phyloP scores from a whole-genome alignment of 331 rosid genomes.

The Acacia concinna region DNA sequence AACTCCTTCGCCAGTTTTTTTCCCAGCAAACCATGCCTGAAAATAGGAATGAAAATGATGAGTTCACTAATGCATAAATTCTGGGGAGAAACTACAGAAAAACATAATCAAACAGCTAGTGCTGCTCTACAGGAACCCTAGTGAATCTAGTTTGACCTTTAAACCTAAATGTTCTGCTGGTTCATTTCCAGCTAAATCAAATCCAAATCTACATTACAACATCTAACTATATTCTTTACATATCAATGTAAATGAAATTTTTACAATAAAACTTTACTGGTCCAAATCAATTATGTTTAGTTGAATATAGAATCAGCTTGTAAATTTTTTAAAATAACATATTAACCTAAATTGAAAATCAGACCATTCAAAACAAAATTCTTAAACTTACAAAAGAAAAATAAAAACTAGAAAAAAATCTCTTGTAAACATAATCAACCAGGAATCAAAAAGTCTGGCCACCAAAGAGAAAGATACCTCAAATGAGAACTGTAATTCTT shows the following conservation, averaged over 20 bases:
- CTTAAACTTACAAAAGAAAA: not conserved
- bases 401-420: not conserved
- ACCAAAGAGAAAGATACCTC: slow-evolving; percentile 58
- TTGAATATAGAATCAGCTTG: not conserved
- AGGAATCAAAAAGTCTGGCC: slow-evolving; percentile 17
- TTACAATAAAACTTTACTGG: slow-evolving; percentile 2
- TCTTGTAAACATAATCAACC: slow-evolving; percentile 20
- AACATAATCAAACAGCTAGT: slow-evolving; percentile 25
- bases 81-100: not conserved
- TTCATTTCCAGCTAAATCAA: slow-evolving; percentile 20
- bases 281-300: slow-evolving; percentile 22
- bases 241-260: slow-evolving; percentile 11
- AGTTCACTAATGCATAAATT: slow-evolving; percentile 29
- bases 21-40: slow-evolving; percentile 90
- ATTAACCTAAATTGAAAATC: not conserved
- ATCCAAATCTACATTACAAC: not conserved
- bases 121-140: slow-evolving; percentile 20
- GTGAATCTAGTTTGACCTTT: slow-evolving; percentile 18
- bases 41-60: slow-evolving; percentile 31
- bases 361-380: not conserved
- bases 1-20: slow-evolving; percentile 81
- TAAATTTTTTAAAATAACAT: not conserved
- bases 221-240: slow-evolving; percentile 6
- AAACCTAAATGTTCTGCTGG: slow-evolving; percentile 9
- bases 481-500: slow-evolving; percentile 71